phyloP scores from a whole-genome alignment of 2,329 filamentous ascomycete genomes.

The Trichoderma sp. region DNA sequence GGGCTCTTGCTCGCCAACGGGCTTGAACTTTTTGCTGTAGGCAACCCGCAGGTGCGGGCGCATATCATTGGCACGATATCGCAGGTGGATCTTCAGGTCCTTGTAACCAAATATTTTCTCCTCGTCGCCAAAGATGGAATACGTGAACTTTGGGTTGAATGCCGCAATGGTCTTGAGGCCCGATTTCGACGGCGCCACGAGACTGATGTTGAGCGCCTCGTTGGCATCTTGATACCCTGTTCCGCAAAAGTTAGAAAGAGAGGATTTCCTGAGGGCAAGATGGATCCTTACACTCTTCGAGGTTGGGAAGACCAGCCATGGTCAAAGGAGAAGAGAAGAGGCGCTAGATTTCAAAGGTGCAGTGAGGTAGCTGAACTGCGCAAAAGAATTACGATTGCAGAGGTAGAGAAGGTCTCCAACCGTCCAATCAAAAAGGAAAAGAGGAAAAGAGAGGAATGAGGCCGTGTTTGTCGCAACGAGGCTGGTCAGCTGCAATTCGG shows the following conservation, averaged over 20 bases:
- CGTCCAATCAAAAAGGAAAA: background rate
- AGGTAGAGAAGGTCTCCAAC: background rate
- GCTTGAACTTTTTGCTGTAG: conserved; percentile 68
- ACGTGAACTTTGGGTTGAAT: conserved; percentile 86
- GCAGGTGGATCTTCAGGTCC: conserved; percentile 71
- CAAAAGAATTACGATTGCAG: background rate
- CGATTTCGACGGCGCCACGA: conserved; percentile 50
- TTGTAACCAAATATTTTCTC: conserved; percentile 91
- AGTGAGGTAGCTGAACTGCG: background rate
- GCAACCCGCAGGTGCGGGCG: conserved; percentile 71
- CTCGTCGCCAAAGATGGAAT: conserved; percentile 89
- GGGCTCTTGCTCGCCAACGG: conserved; percentile 65
- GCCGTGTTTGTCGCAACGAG: background rate
- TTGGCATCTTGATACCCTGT: conserved; percentile 61
- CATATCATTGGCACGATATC: conserved; percentile 68
- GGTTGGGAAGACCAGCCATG: conserved; percentile 34
- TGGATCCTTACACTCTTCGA: conserved; percentile 35
- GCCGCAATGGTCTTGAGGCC: conserved; percentile 58
- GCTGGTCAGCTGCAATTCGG: background rate
- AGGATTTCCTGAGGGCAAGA: background rate
- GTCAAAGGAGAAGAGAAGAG: background rate
- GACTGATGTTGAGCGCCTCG: conserved; percentile 61
- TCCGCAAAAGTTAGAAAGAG: background rate
- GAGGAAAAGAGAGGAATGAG: background rate
- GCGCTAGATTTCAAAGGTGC: background rate